Evolutionary conservation across 371 early-diverging fungal genomes (phyloP), one percentile per base, ranked within the genome.

Genomic region (Blastocladiella emersonii): DNA sequence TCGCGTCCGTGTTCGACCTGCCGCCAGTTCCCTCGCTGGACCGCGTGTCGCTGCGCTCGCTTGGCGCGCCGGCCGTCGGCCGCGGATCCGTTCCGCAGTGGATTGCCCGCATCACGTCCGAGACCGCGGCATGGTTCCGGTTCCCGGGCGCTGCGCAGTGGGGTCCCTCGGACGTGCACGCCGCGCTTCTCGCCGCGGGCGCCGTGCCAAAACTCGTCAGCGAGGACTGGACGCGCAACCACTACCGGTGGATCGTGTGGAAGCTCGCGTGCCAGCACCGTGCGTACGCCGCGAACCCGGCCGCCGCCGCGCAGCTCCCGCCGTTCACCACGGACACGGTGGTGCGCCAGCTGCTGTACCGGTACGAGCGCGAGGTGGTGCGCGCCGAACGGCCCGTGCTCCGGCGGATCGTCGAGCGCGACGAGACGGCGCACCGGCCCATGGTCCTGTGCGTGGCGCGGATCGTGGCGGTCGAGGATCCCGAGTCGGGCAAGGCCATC

Each of bases 311-410:
- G 30, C 13, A 21, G 30, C 13, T 51, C 15, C 30, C 53, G 3
- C 1, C 10, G 34, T 30, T 30, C 15, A 87, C 85, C 78, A 71
- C 59, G n/a, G 69, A 72, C 5, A 41, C 64, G 17, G 70, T 67
- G 35, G 78, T 89, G 0, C 21, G 81, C 8, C 87, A 88, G 63
- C 71, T 91, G 12, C 53, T 67, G 10, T 87, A 81, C 57, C 65
- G 85, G 82, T 88, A 88, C 62, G 87, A 88, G 64, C 75, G 81
- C 8, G 89, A 88, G 64, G 73, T 87, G 57, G 85, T 84, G 65
- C 65, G 68, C 34, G 86, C 81, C 1, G 78, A 86, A 37, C 75
- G 86, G 15, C 81, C 91, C 0, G 84, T 80, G 0, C 36, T 90
- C 37, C 84, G 82, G 59, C 72, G 75, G 63, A 80, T 90, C 35